A percentile compares a stretch with the other conserved stretches of the same genome.
Evolutionary conservation across 2,329 filamentous ascomycete species (phyloP).

Genomic region (Herpomyces periplanetae): DNA sequence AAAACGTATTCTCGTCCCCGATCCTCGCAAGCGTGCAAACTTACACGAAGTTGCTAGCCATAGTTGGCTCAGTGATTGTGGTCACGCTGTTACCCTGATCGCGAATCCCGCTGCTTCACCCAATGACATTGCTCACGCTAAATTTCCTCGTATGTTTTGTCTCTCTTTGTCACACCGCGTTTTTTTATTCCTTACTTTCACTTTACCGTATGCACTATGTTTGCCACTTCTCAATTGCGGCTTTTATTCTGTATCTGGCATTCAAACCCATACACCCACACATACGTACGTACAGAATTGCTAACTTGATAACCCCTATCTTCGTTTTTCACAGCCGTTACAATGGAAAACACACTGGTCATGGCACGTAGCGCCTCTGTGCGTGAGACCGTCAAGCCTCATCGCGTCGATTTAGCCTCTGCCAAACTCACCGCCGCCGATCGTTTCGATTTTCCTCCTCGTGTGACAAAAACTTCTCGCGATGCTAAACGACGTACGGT

Average conservation of each 20-base stretch:
- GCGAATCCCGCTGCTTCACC: slow-evolving; percentile 73
- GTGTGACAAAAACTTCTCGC: slow-evolving; percentile 22
- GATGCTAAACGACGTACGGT: slow-evolving; percentile 78
- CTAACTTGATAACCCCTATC: slow-evolving; percentile 9
- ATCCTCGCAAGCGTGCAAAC: slow-evolving; percentile 72
- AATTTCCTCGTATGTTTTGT: too few relatives aligned
- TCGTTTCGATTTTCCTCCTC: slow-evolving; percentile 28
- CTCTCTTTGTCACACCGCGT: slow-evolving; percentile 21
- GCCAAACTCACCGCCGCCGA: slow-evolving; percentile 25
- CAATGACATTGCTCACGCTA: slow-evolving; percentile 43
- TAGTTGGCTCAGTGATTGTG: slow-evolving; percentile 89
- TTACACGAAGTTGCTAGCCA: slow-evolving; percentile 87
- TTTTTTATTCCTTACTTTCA: slow-evolving; percentile 6
- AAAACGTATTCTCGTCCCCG: slow-evolving; percentile 66
- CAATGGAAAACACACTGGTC: slow-evolving; percentile 18
- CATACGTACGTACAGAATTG: slow-evolving; percentile 1
- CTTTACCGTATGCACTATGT: slow-evolving; percentile 1
- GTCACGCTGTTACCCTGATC: slow-evolving; percentile 84
- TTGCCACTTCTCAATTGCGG: slow-evolving; percentile 1
- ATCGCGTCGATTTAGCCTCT: slow-evolving; percentile 9
- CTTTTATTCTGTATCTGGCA: slow-evolving; percentile 1
- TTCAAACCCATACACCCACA: slow-evolving; percentile 2
- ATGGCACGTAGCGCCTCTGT: slow-evolving; percentile 69
- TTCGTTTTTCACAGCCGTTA: too few relatives aligned
- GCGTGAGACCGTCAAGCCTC: slow-evolving; percentile 35